A percentile compares a stretch with the other conserved stretches of the same genome.
phyloP scores from a whole-genome alignment of 768 basidiomycete species.

The Pleurotus citrinopileatus region DNA sequence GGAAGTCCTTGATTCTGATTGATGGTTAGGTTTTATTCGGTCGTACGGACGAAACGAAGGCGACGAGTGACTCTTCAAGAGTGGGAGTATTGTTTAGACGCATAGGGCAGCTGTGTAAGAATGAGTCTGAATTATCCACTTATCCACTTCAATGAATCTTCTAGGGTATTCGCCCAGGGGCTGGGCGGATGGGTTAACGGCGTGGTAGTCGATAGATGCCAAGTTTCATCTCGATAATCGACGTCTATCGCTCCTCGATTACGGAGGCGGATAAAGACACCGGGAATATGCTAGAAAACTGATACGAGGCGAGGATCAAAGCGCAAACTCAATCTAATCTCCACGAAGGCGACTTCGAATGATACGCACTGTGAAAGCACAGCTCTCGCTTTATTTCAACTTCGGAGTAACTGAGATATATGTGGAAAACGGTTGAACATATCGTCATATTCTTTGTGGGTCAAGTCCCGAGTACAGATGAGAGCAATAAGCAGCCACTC shows the following conservation, averaged over 20 bases:
- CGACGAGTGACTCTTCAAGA: neutral
- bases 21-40: neutral
- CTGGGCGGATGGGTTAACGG: no score
- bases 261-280: neutral
- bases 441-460: conserved; percentile 8
- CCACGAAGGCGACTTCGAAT: no score
- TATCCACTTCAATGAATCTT: neutral
- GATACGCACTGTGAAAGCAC: neutral
- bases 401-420: conserved; percentile 6
- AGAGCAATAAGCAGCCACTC: neutral
- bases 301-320: neutral
- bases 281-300: neutral
- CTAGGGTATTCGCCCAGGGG: neutral
- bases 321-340: neutral
- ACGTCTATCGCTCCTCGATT: neutral
- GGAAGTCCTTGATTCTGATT: conserved; percentile 3
- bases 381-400: no score
- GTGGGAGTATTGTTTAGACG: neutral
- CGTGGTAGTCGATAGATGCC: neutral
- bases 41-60: neutral
- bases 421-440: neutral
- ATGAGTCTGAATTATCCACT: no score
- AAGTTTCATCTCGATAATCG: neutral
- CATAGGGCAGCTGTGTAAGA: neutral
- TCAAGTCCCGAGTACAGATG: conserved; percentile 4